These are phyloP conservation scores for Lactarius trivialis DNA, from an alignment of 768 basidiomycete genomes.

Conservation along the genomic window DNA sequence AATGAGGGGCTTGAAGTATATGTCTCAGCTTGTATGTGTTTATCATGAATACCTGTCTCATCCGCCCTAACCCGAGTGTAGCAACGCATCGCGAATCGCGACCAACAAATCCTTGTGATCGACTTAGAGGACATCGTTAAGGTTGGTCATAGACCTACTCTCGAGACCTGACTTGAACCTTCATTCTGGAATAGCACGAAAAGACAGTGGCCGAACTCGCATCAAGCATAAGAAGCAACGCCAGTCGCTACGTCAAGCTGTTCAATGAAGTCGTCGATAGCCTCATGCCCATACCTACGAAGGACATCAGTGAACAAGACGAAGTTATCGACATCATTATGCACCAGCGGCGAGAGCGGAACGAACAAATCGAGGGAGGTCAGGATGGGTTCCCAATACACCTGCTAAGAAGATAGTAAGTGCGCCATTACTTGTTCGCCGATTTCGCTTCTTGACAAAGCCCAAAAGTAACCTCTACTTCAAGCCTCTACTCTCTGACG, in stretches of 20 bases:
- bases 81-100: constrained; percentile 92
- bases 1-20: constrained; percentile 61
- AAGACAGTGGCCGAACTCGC: constrained; percentile 69
- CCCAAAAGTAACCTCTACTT: constrained; percentile 83
- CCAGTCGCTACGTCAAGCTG: constrained; percentile 82
- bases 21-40: constrained; percentile 67
- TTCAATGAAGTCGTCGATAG: constrained; percentile 83
- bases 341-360: constrained; percentile 86
- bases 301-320: constrained; percentile 83
- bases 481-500: constrained; percentile 69
- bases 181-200: constrained; percentile 46
- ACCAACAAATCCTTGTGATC: constrained; percentile 82
- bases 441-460: constrained; percentile 19
- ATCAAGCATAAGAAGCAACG: constrained; percentile 70
- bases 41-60: constrained; percentile 5
- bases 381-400: constrained; percentile 84
- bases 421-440: constrained; percentile 23
- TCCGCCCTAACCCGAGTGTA: constrained; percentile 29
- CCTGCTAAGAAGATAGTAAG: constrained; percentile 91
- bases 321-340: constrained; percentile 97
- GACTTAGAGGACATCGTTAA: constrained; percentile 83
- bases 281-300: constrained; percentile 81
- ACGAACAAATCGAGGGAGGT: constrained; percentile 68
- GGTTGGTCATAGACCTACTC: constrained; percentile 35
- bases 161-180: background rate